phyloP scores from a whole-genome alignment of 2,329 filamentous ascomycete genomes.

The Alternaria burnsii region DNA sequence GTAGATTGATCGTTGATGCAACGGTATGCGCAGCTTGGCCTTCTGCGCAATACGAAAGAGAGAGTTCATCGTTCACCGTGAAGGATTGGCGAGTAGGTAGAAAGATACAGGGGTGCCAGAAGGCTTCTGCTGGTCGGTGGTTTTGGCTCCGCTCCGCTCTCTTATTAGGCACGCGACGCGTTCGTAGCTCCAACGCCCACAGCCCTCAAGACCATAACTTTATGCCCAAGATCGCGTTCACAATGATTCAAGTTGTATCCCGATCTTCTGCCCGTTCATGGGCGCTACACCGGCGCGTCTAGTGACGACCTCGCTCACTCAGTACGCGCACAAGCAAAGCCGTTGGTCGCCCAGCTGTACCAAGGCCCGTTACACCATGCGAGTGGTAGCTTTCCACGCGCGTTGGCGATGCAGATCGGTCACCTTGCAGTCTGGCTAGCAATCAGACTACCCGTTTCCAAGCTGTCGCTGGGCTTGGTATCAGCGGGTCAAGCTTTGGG shows the following conservation, averaged over 20 bases:
- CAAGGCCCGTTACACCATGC: slow-evolving; percentile 14
- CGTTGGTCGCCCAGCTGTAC: slow-evolving; percentile 22
- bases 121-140: not conserved
- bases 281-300: not conserved
- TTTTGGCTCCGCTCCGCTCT: not conserved
- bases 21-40: not conserved
- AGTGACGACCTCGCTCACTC: slow-evolving; percentile 27
- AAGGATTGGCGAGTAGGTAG: not conserved
- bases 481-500: not conserved
- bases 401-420: slow-evolving; percentile 4
- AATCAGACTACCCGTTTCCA: slow-evolving; percentile 11
- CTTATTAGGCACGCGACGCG: not conserved
- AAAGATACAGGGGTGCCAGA: not conserved
- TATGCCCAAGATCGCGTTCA: not conserved
- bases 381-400: slow-evolving; percentile 2
- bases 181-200: not conserved
- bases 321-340: not conserved
- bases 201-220: not conserved
- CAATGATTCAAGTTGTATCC: not conserved
- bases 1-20: not conserved
- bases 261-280: not conserved
- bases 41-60: not conserved
- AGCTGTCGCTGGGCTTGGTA: slow-evolving; percentile 18
- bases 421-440: slow-evolving; percentile 10
- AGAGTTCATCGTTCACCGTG: not conserved